Evolutionary conservation across 257 asterid genomes (phyloP), one percentile per base, ranked within the genome.

Genomic region (Nicotiana otophora): DNA sequence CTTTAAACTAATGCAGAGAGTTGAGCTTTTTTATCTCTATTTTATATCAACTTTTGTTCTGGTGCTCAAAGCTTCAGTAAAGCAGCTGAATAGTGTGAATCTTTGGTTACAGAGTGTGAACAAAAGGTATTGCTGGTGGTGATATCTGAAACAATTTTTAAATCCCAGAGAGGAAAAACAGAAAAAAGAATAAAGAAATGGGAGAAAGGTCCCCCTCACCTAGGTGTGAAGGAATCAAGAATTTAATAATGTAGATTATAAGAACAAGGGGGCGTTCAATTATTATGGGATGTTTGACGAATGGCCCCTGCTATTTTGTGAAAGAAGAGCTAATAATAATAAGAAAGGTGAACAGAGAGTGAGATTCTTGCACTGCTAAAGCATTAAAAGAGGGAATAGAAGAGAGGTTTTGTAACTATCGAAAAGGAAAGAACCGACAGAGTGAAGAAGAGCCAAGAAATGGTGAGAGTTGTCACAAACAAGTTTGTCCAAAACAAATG

Each of bases 1-100:
- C 61, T 34, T 51, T 26, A 15, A 70, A 42, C 34, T 75, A 74
- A 74, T 46, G 80, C 80, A 74, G 80, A 74, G 39, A 74, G 62
- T 48, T 48, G 23, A 7, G 62, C 80, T 14, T 26, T 74, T 51
- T 53, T 10, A 51, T 51, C 5, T 51, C 16, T 51, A 51, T 17
- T 51, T 53, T 3, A 53, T 48, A 74, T 7, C 80, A 74, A 74
- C 62, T 48, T 74, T n/a, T 42, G 78, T 46, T 72, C 36, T 42
- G 60, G 34, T 72, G 60, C 78, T 72, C 78, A 42, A 10, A 72
- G 61, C 51, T 42, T 42, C 58, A 53, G 6, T 11, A 53, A 53
- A 53, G 58, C 19, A 53, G 19, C 80, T 2, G 46, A 74, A 23
- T 7, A 74, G 9, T 39, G 19, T 69, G 31, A 69, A 69, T 69